Evolutionary conservation across 2,329 filamentous ascomycete genomes (phyloP).

Genomic region (Endoconidiophora laricicola): DNA sequence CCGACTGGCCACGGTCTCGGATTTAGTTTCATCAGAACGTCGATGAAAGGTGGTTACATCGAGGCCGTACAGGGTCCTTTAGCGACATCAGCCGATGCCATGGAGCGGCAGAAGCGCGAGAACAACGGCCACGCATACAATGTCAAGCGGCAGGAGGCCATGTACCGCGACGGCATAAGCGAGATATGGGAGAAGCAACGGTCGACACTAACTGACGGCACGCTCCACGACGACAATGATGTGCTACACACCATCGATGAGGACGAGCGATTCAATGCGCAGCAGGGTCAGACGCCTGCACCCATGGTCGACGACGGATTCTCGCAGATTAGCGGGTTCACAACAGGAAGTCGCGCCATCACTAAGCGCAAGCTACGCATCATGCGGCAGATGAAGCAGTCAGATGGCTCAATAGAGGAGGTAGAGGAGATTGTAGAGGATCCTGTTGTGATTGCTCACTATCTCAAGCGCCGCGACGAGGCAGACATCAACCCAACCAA

Average conservation of each 20-base stretch:
- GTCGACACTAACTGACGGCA: constrained; percentile 53
- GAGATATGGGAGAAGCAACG: constrained; percentile 88
- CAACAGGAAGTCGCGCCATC: constrained; percentile 41
- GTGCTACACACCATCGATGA: constrained; percentile 41
- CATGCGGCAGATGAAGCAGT: constrained; percentile 38
- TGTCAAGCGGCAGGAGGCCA: constrained; percentile 80
- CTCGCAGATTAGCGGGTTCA: constrained; percentile 60
- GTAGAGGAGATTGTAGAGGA: constrained; percentile 59
- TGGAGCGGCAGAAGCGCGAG: constrained; percentile 71
- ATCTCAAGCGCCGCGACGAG: constrained; percentile 60
- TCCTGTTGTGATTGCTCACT: constrained; percentile 74
- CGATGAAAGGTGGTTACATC: constrained; percentile 93
- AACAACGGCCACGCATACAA: constrained; percentile 96
- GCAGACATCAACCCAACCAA: constrained; percentile 56
- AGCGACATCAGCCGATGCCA: constrained; percentile 61
- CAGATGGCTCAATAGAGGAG: constrained; percentile 37
- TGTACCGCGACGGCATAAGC: constrained; percentile 80
- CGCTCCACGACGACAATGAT: constrained; percentile 49
- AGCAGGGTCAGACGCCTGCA: constrained; percentile 43
- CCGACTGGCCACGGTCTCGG: constrained; percentile 85
- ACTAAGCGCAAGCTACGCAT: constrained; percentile 57
- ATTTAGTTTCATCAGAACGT: constrained; percentile 94
- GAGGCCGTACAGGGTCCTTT: constrained; percentile 56
- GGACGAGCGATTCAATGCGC: constrained; percentile 49
- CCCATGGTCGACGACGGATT: constrained; percentile 53